Conservation (phyloP, 2,329 filamentous ascomycete genomes). For the Pyrenophora graminea region DNA sequence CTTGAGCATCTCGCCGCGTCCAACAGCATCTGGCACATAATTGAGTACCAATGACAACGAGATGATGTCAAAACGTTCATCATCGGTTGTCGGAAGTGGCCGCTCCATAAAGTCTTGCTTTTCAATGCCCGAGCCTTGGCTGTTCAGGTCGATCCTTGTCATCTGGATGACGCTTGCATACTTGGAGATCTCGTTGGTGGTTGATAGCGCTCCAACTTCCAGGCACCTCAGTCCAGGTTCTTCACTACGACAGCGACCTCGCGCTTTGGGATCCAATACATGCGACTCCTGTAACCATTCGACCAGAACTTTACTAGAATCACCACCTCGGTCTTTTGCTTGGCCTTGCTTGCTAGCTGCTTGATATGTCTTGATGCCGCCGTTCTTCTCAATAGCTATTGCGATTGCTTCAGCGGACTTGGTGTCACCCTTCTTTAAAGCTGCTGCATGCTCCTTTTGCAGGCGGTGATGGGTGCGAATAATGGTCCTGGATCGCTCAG, state of each 20-base stretch:
- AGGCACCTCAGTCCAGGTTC: conserved; percentile 64
- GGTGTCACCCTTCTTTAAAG: conserved; percentile 50
- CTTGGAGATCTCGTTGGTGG: conserved; percentile 79
- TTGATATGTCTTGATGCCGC: conserved; percentile 65
- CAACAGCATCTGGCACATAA: conserved; percentile 78
- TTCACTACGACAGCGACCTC: conserved; percentile 6
- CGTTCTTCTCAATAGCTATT: conserved; percentile 58
- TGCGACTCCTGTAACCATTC: conserved; percentile 57
- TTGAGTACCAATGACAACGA: conserved; percentile 93
- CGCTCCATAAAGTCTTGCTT: conserved; percentile 95
- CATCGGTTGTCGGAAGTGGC: conserved; percentile 66
- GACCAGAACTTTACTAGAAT: conserved; percentile 63
- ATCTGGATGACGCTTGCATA: conserved; percentile 69
- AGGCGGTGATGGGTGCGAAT: conserved; percentile 65
- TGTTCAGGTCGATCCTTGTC: conserved; percentile 86
- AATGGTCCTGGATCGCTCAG: conserved; percentile 61
- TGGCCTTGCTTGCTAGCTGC: conserved; percentile 66
- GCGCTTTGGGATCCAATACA: conserved; percentile 22
- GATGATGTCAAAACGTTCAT: conserved; percentile 81
- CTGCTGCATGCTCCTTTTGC: conserved; percentile 60
- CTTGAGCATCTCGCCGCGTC: conserved; percentile 80
- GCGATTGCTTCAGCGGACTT: conserved; percentile 51
- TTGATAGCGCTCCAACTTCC: conserved; percentile 87
- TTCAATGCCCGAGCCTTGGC: conserved; percentile 77
- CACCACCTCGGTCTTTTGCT: conserved; percentile 63